Conservation (phyloP, 768 basidiomycete genomes). For the Suillus variegatus region DNA sequence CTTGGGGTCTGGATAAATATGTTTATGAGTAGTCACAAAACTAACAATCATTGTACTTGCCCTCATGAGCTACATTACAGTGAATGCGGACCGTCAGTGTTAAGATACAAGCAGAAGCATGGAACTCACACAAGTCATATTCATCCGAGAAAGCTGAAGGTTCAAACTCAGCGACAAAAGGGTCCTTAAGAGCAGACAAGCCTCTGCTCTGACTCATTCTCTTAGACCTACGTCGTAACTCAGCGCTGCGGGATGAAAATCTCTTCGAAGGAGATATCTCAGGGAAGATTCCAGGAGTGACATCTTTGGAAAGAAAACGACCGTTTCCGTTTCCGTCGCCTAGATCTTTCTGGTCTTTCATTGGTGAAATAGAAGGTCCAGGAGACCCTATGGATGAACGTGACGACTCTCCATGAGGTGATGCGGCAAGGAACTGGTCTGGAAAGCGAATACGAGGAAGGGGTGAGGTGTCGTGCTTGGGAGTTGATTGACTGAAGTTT, state of each 20-base stretch:
- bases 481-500: slow-evolving; percentile 19
- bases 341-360: slow-evolving; percentile 15
- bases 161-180: slow-evolving; percentile 35
- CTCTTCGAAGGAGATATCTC: slow-evolving; percentile 18
- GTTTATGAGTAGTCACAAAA: slow-evolving; percentile 12
- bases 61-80: slow-evolving; percentile 64
- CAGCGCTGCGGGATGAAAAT: slow-evolving; percentile 15
- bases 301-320: slow-evolving; percentile 23
- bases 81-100: background rate
- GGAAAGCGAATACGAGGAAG: slow-evolving; percentile 38
- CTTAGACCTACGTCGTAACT: slow-evolving; percentile 23
- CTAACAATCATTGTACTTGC: slow-evolving; percentile 39
- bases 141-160: slow-evolving; percentile 65
- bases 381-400: slow-evolving; percentile 30
- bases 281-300: slow-evolving; percentile 3
- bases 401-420: slow-evolving; percentile 28
- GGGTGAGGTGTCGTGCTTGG: slow-evolving; percentile 13
- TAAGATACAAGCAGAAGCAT: slow-evolving; percentile 13
- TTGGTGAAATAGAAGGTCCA: slow-evolving; percentile 14
- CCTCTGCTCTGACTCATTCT: slow-evolving; percentile 12
- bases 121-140: slow-evolving; percentile 70
- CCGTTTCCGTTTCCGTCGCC: slow-evolving; percentile 21
- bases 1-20: slow-evolving; percentile 58
- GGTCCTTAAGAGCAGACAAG: slow-evolving; percentile 28
- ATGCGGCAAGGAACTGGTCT: slow-evolving; percentile 28